Evolutionary conservation across 148 eudicot species (phyloP), one percentile per base, ranked within the genome.

Genomic region (Camellia lanceoleosa): DNA sequence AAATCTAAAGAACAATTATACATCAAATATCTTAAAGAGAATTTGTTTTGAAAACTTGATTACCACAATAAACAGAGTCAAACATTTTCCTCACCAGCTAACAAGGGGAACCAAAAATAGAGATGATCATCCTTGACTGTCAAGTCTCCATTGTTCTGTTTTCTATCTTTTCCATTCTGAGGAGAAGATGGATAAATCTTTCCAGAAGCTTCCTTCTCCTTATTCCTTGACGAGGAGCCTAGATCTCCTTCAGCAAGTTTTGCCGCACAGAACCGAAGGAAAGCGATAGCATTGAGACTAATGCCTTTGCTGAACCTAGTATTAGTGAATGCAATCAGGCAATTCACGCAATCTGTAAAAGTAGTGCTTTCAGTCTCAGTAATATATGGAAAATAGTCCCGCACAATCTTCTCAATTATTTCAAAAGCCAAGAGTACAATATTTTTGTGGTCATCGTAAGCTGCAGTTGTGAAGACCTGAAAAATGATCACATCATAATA

Each of bases 351-450:
- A 77, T 95, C 98, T 30, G 98, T 95, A 79, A 95, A 95, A 80
- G 97, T 95, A 68, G 94, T 93, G 71, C 97, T 91, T 87, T 95
- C 98, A 12, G 98, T 95, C 83, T 95, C 98, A 30, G 98, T 95
- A 75, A 95, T 95, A 68, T 91, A 93, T 30, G 98, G 96, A 75
- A 95, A 95, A 89, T 95, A 95, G 71, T 95, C 98, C 67, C 97
- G 96, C 58, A 95, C 87, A 78, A 95, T 93, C 85, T 90, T 95
- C 86, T 95, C 98, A 83, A 87, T 93, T 79, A 95, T 93, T 84
- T 93, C 98, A 78, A 95, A 95, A 63, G 97, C 91, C 78, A 95
- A 84, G 41, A 95, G 93, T 62, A 95, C 98, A 80, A 93, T 93
- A 82, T 90, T 95, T 86, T 95, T 95, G 88, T 93, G 98, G 83